These are phyloP conservation scores for Hanseniaspora sp. DNA, from an alignment of 1,139 yeast species.

Conservation along the genomic window DNA sequence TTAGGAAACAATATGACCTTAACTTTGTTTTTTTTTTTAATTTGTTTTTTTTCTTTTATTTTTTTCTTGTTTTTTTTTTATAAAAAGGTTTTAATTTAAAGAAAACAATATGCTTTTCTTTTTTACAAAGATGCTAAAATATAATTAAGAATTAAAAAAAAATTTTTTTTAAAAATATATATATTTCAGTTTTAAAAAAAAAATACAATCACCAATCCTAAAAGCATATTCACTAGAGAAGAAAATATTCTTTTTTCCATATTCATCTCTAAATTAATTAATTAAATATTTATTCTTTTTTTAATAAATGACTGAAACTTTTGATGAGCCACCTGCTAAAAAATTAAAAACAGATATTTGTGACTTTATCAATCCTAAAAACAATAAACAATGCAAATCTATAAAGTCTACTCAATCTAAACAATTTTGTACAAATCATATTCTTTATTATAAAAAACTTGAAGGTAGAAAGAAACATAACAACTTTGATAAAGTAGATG, in stretches of 20 bases:
- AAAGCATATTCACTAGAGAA: too few species aligned
- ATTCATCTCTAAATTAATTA: too few species aligned
- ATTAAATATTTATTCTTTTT: too few species aligned
- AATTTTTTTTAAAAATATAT: too few species aligned
- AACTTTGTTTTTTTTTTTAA: background rate
- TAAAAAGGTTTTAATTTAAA: too few species aligned
- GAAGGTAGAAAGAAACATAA: conserved; percentile 14
- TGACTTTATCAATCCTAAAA: conserved; percentile 21
- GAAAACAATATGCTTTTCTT: background rate
- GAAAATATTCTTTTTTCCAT: too few species aligned
- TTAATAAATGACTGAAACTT: background rate
- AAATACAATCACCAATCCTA: too few species aligned
- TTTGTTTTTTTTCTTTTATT: background rate
- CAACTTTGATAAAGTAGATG: conserved; percentile 8
- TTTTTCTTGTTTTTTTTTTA: background rate
- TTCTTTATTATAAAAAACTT: conserved; percentile 12
- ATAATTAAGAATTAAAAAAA: conserved; percentile 5
- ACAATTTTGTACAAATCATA: conserved; percentile 25
- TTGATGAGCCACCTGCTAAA: conserved; percentile 14
- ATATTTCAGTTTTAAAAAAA: background rate
- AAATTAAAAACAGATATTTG: conserved; percentile 18
- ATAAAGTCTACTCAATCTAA: conserved; percentile 16
- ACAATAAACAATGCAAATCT: conserved; percentile 28
- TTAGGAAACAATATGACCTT: too few species aligned
- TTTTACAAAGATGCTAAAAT: background rate